These are phyloP conservation scores for Candida mattraensis DNA, from an alignment of 805 yeast genomes.

Conservation along the genomic window DNA sequence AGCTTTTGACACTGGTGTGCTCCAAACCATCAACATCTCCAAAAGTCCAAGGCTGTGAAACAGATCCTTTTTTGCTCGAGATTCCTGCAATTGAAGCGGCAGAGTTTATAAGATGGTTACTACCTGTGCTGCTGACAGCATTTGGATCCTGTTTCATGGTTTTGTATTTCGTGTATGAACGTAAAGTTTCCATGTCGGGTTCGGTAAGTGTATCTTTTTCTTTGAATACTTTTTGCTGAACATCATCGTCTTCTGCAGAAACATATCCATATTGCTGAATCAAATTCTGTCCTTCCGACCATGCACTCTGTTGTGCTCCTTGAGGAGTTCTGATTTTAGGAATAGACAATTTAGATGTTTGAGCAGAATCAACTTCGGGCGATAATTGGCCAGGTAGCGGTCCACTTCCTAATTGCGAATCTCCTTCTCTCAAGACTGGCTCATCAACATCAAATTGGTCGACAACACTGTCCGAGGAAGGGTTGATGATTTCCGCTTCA, in stretches of 20 bases:
- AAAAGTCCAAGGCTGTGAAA: slow-evolving; percentile 21
- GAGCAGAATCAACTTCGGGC: slow-evolving; percentile 5
- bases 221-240: not conserved
- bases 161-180: slow-evolving; percentile 7
- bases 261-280: slow-evolving; percentile 26
- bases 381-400: slow-evolving; percentile 1
- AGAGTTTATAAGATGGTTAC: slow-evolving; percentile 13
- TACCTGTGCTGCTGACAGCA: slow-evolving; percentile 5
- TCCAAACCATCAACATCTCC: slow-evolving; percentile 22
- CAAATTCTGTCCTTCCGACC: slow-evolving; percentile 25
- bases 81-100: slow-evolving; percentile 22
- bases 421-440: slow-evolving; percentile 5
- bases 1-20: slow-evolving; percentile 17
- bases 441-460: slow-evolving; percentile 2
- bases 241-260: slow-evolving; percentile 14
- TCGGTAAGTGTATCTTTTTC: slow-evolving; percentile 7
- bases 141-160: slow-evolving; percentile 2
- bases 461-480: not conserved
- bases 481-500: no score
- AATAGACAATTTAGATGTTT: slow-evolving; percentile 10
- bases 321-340: slow-evolving; percentile 20
- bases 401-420: not conserved
- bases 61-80: slow-evolving; percentile 20
- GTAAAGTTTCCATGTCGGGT: slow-evolving; percentile 10
- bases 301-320: slow-evolving; percentile 17